phyloP scores from a whole-genome alignment of 768 basidiomycete species.

The Hypsizygus marmoreus region DNA sequence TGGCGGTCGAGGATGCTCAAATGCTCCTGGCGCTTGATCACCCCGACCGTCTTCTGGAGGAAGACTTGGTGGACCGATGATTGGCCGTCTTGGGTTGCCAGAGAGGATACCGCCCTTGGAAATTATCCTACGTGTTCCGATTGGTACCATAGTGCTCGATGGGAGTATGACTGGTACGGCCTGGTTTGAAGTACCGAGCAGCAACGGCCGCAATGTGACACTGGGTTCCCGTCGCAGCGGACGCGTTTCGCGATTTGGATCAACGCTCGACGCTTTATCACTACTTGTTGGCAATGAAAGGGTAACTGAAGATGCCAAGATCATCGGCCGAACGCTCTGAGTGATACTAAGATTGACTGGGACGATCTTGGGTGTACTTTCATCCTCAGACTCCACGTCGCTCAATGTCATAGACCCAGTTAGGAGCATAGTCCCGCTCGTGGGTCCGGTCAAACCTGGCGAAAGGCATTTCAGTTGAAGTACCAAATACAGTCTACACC shows the following conservation, averaged over 20 bases:
- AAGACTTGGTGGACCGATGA: conserved; percentile 31
- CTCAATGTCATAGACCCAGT: conserved; percentile 9
- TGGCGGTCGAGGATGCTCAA: conserved; percentile 45
- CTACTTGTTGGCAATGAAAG: neutral
- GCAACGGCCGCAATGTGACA: conserved; percentile 30
- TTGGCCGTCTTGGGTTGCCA: conserved; percentile 25
- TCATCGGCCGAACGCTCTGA: conserved; percentile 11
- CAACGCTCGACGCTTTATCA: neutral
- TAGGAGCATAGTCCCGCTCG: conserved; percentile 4
- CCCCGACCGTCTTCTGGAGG: conserved; percentile 17
- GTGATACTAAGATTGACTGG: neutral
- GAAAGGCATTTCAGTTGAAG: neutral
- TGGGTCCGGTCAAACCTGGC: conserved; percentile 26
- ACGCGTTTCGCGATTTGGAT: neutral
- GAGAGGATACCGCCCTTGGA: conserved; percentile 23
- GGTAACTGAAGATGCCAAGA: conserved; percentile 6
- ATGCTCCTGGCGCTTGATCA: conserved; percentile 27
- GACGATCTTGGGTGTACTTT: neutral
- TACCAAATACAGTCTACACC: neutral
- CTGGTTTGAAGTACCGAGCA: conserved; percentile 33
- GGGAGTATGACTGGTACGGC: conserved; percentile 21
- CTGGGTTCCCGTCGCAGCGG: conserved; percentile 6
- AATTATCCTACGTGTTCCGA: conserved; percentile 31
- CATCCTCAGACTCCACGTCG: conserved; percentile 20
- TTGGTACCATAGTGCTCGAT: conserved; percentile 27